A percentile compares a stretch with the other conserved stretches of the same genome.
These are phyloP conservation scores for Penicillium palitans DNA, from an alignment of 2,329 filamentous ascomycete species.

Conservation along the genomic window DNA sequence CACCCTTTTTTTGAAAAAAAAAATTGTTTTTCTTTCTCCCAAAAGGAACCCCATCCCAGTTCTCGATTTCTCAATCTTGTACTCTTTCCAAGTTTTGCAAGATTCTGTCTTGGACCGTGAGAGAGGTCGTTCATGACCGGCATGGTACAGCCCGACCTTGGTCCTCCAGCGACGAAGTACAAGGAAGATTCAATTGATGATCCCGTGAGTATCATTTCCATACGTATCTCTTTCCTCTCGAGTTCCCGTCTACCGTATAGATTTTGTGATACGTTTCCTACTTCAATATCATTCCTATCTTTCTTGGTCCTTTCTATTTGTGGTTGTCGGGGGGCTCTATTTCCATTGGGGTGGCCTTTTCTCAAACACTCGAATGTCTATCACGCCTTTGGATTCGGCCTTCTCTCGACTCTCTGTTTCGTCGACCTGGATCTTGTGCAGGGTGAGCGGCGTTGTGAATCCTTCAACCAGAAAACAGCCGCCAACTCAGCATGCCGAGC, in stretches of 20 bases:
- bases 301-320: conserved; percentile 20
- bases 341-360: neutral
- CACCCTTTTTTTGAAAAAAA: conserved; percentile 6
- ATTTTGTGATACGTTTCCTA: conserved; percentile 14
- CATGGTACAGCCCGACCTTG: conserved; percentile 47
- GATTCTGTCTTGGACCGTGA: conserved; percentile 25
- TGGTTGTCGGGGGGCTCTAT: neutral
- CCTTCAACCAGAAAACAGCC: neutral
- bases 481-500: neutral
- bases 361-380: neutral
- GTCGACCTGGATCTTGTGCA: neutral
- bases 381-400: neutral
- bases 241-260: neutral
- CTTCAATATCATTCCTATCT: conserved; percentile 27
- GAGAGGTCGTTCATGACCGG: conserved; percentile 41
- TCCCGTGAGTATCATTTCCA: conserved; percentile 44
- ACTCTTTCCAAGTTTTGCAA: neutral
- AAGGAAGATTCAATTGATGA: conserved; percentile 51
- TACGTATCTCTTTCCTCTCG: neutral
- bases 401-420: neutral
- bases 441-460: neutral
- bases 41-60: conserved; percentile 12
- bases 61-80: conserved; percentile 18
- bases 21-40: conserved; percentile 14
- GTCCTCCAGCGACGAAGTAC: conserved; percentile 38